Percentiles rank a stretch among this genome's conserved stretches.
Evolutionary conservation across 2,329 filamentous ascomycete species (phyloP).

Genomic region (Pestalotiopsis sp.): DNA sequence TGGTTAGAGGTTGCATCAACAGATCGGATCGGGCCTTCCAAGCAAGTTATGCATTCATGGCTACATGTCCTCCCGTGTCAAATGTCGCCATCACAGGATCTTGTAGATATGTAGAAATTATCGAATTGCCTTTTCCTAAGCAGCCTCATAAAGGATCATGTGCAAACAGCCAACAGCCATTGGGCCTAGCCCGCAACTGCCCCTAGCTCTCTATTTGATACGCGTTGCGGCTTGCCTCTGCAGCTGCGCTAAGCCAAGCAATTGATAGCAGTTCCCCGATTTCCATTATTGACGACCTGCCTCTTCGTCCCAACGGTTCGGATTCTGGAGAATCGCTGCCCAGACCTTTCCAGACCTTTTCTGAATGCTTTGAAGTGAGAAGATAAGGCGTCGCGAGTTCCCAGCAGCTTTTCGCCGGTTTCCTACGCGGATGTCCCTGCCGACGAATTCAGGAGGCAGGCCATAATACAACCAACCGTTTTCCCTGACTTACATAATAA

Average conservation of each 20-base stretch:
- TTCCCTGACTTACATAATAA: slow-evolving; percentile 9
- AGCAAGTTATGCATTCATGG: no score
- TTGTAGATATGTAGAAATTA: not conserved
- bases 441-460: not conserved
- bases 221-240: not conserved
- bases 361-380: not conserved
- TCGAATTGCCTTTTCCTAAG: not conserved
- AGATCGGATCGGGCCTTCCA: no score
- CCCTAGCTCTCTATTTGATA: slow-evolving; percentile 1
- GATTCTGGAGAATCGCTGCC: not conserved
- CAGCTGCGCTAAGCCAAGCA: not conserved
- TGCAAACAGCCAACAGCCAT: not conserved
- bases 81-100: not conserved
- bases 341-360: not conserved
- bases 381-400: not conserved
- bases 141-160: not conserved
- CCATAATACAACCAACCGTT: not conserved
- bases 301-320: not conserved
- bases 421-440: not conserved
- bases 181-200: not conserved
- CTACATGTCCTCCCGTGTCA: no score
- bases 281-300: slow-evolving; percentile 1
- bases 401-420: not conserved
- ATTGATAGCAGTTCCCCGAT: not conserved
- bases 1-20: no score